Base-by-base conservation (phyloP, 1,284 basidiomycete species). In the Stygiomarasmius scandens region DNA sequence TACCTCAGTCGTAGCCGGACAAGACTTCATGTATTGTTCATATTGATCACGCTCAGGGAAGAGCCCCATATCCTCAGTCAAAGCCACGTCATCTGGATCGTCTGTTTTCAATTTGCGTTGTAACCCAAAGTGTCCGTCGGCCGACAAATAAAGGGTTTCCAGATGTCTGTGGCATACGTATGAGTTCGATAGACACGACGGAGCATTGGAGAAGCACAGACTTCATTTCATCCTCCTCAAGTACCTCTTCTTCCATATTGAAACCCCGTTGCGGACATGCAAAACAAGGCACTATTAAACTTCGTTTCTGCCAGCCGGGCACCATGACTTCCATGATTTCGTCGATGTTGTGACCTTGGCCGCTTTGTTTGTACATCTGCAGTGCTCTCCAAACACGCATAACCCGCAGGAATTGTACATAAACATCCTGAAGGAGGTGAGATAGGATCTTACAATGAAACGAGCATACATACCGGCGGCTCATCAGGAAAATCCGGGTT, bases 321-420 rank as follows among this genome's bases (percentile, higher is more conserved):
- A n/a, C 56, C 0, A 61, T 61, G 46, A 66, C 47, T 0, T 50
- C 56, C n/a, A 71, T 52, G 11, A 66, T 4, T 0, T 9, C 10
- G 29, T 69, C 64, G n/a, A 74, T 68, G 0, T 61, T 61, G 45
- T 70, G 67, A 9, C 49, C 58, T 20, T 70, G 68, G 19, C 71
- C 71, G 24, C 58, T 54, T 1, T 66, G 62, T 41, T 64, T 66
- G 3, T 32, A 49, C 1, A 63, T 58, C 9, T 54, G 54, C 3
- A 72, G 47, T 1, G 60, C 6, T 0, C 61, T 51, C 64, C 67
- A 73, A 2, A 71, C 38, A 2, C 55, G 65, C 46, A 60, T 56
- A 24, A 67, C 66, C 1, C 62, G 54, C 0, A 57, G 52, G 45
- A 74, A 72, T 23, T 69, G 60, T 1, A 55, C 44, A 41, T 66